Base-by-base conservation (phyloP, 2,329 filamentous ascomycete genomes). In the Ambrosiella beaveri region DNA sequence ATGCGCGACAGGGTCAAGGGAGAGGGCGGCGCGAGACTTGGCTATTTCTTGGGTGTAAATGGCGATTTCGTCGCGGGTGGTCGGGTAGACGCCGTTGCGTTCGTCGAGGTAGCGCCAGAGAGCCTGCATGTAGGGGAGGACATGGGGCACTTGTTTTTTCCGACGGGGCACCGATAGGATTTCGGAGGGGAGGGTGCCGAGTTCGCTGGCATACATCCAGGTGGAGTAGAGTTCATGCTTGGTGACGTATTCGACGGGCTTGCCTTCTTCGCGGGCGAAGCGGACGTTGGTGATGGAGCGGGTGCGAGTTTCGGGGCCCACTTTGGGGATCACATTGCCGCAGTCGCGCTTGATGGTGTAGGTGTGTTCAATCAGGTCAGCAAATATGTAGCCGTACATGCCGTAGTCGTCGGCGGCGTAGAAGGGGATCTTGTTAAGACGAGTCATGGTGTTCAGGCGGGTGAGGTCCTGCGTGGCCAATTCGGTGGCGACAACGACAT, bases 311-410 rank as follows among this genome's bases (percentile, higher is more conserved):
- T 98, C 93, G 3, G 77, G 71, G 53, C 76, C 75, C 7, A 74
- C 62, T 45, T 75, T 69, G 0, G 82, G 84, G 17, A 79, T 67
- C 11, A 86, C 73, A 66, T 97, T 97, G 59, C 86, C 83, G 62
- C 85, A 83, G 61, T 88, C 82, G 59, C 93, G 84, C 72, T 95
- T 84, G 61, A 98, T 84, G 61, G 93, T 81, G 66, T 88, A 98
- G 65, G 90, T 84, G 69, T 98, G 93, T 65, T 84, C 79, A 64
- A 95, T 88, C 19, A 98, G 77, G 68, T 98, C 93, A 59, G 86
- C 86, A 68, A 98, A 98, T 63, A 95, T 86, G 72, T 88, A 98
- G 58, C 93, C 93, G 68, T 94, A 97, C 68, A 95, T 9, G 89
- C 83, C 53, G 82, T 81, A 62, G 19, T 40, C 17, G 11, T 53